Evolutionary conservation across 1,139 yeast genomes (phyloP).

Genomic region (Suhomyces kunorum): DNA sequence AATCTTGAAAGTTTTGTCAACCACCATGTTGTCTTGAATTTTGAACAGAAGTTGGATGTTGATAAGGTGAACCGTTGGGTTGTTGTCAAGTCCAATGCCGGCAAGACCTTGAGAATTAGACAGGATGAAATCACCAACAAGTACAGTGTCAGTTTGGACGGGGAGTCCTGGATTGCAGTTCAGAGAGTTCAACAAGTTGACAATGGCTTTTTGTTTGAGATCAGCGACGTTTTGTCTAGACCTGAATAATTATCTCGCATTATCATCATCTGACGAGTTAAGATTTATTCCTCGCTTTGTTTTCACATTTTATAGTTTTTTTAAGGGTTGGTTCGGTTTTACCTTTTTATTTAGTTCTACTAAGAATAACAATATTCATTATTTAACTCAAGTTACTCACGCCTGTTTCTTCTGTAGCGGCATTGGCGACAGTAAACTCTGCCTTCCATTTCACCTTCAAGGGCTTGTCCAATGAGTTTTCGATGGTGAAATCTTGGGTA

Average conservation of each 20-base stretch:
- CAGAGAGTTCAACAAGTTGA: constrained; percentile 47
- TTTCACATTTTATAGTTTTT: background rate
- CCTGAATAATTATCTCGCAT: constrained; percentile 4
- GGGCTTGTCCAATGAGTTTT: constrained; percentile 47
- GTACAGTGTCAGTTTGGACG: constrained; percentile 35
- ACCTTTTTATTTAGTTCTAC: constrained; percentile 9
- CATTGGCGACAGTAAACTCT: constrained; percentile 53
- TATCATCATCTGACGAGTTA: background rate
- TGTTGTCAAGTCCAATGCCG: constrained; percentile 38
- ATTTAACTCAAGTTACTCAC: constrained; percentile 36
- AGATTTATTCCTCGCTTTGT: background rate
- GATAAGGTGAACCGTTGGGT: constrained; percentile 24
- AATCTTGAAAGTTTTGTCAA: constrained; percentile 55
- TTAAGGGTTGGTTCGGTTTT: constrained; percentile 1
- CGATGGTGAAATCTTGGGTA: constrained; percentile 60
- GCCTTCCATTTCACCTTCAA: constrained; percentile 84
- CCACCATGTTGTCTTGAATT: constrained; percentile 49
- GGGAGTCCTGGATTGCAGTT: constrained; percentile 34
- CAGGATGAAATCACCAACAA: constrained; percentile 27
- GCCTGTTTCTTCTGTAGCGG: constrained; percentile 56
- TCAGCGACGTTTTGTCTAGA: constrained; percentile 18
- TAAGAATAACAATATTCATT: constrained; percentile 4
- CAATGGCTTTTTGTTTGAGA: constrained; percentile 54
- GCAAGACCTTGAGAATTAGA: constrained; percentile 44
- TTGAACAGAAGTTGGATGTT: constrained; percentile 23